These are phyloP conservation scores for Leccinum pallidistipes DNA, from an alignment of 1,284 basidiomycete species.

Conservation along the genomic window DNA sequence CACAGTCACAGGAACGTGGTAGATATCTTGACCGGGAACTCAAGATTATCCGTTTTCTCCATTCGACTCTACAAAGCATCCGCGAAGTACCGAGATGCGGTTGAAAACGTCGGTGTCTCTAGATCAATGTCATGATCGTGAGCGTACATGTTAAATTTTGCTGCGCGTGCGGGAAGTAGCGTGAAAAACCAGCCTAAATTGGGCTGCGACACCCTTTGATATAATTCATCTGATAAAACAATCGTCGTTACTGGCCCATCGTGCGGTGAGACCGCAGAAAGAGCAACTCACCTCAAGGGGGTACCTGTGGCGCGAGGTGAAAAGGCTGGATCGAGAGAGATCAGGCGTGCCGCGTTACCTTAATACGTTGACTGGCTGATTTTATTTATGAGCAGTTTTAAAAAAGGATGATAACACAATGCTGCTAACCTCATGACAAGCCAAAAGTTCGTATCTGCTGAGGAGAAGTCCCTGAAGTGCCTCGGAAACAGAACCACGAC, in stretches of 20 bases:
- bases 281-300: not conserved
- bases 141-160: too few relatives aligned
- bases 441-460: not conserved
- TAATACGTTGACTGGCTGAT: not conserved
- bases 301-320: not conserved
- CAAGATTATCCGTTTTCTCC: not conserved
- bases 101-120: not conserved
- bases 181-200: not conserved
- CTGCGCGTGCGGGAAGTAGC: not conserved
- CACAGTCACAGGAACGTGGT: not conserved
- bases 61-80: not conserved
- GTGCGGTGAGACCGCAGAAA: slow-evolving; percentile 1
- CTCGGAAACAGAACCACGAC: not conserved
- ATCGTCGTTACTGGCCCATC: not conserved
- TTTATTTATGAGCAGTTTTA: not conserved
- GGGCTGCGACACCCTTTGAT: not conserved
- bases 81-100: not conserved
- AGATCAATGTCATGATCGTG: not conserved
- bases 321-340: not conserved
- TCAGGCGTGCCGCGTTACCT: not conserved
- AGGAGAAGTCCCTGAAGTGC: not conserved
- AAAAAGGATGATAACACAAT: not conserved
- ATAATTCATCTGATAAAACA: not conserved
- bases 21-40: not conserved
- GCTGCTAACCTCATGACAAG: not conserved